Percentiles rank a stretch among this genome's conserved stretches.
phyloP scores from a whole-genome alignment of 257 asterid genomes.

The Osmanthus fragrans region DNA sequence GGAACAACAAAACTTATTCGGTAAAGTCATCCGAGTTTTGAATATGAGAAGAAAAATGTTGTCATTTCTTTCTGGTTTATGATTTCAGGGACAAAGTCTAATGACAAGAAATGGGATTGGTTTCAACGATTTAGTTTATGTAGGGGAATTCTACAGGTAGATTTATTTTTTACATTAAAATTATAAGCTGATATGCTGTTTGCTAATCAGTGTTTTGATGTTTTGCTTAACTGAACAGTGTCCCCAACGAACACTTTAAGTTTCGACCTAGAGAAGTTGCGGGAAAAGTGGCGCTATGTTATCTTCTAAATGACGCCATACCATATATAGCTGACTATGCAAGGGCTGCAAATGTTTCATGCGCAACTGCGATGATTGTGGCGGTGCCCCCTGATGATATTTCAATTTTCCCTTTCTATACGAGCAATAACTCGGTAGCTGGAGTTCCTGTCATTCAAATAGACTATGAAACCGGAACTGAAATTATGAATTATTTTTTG shows the following conservation, averaged over 20 bases:
- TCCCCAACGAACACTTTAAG: not conserved
- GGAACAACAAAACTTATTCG: conserved; percentile 13
- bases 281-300: conserved; percentile 11
- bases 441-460: conserved; percentile 18
- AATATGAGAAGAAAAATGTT: not conserved
- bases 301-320: not conserved
- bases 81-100: conserved; percentile 10
- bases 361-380: not conserved
- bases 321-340: not conserved
- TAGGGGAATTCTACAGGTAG: not conserved
- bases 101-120: not conserved
- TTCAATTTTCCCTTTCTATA: not conserved
- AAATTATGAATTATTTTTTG: conserved; percentile 15
- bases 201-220: no score
- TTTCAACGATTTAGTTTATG: not conserved
- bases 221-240: not conserved
- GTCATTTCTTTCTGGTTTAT: not conserved
- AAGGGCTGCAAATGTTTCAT: not conserved
- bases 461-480: conserved; percentile 20
- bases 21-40: not conserved
- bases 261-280: not conserved
- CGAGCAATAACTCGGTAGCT: not conserved
- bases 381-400: conserved; percentile 5
- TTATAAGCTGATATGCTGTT: not conserved
- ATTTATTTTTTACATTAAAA: not conserved